These are phyloP conservation scores for Forsythia suspensa DNA, from an alignment of 257 asterid species.

Conservation along the genomic window DNA sequence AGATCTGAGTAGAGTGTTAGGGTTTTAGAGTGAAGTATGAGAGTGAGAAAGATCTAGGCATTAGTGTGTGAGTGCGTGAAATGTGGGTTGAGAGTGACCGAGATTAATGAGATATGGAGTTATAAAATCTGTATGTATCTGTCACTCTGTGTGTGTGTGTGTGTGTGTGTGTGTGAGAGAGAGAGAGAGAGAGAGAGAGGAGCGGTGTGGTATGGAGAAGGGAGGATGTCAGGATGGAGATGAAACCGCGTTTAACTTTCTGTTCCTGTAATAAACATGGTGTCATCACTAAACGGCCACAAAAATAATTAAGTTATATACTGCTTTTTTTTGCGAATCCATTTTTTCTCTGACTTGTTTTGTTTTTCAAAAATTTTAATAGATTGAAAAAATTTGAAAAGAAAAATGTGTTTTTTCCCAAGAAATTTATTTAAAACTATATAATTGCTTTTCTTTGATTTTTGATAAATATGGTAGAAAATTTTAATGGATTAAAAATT, in stretches of 20 bases:
- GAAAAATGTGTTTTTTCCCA: too few relatives aligned
- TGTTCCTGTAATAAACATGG: not conserved
- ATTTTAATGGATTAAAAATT: too few relatives aligned
- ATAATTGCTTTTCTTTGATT: too few relatives aligned
- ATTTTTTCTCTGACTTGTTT: too few relatives aligned
- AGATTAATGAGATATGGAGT: not conserved
- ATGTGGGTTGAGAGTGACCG: slow-evolving; percentile 1
- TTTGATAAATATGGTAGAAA: too few relatives aligned
- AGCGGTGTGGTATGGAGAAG: not conserved
- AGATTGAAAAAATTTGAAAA: too few relatives aligned
- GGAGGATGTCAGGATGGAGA: not conserved
- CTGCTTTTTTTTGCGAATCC: too few relatives aligned
- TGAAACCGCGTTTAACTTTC: not conserved
- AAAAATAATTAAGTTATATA: too few relatives aligned
- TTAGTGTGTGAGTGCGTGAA: not conserved
- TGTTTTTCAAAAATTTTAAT: too few relatives aligned
- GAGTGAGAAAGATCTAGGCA: not conserved
- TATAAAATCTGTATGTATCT: not conserved
- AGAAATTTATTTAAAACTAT: too few relatives aligned
- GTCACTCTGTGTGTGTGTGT: slow-evolving; percentile 7
- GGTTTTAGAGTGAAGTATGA: slow-evolving; percentile 31
- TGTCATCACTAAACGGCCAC: too few relatives aligned
- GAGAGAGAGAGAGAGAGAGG: slow-evolving; percentile 7
- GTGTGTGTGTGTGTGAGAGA: slow-evolving; percentile 15
- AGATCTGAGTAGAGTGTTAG: slow-evolving; percentile 50